These are phyloP conservation scores for Zygosaccharomyces sapae DNA, from an alignment of 1,139 yeast species.

Conservation along the genomic window DNA sequence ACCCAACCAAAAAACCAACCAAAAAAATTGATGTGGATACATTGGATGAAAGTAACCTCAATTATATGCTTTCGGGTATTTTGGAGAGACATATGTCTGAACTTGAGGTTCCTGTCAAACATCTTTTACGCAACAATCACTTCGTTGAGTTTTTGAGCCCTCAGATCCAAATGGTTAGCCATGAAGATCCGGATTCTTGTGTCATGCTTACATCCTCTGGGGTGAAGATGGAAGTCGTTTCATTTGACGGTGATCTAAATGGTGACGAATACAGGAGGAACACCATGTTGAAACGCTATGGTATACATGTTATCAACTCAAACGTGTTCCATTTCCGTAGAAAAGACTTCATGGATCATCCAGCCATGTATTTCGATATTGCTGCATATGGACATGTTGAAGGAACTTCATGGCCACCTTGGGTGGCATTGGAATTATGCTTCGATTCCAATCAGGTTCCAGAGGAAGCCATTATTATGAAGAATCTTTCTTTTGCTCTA, in stretches of 20 bases:
- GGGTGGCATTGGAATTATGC: slow-evolving; percentile 73
- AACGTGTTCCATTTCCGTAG: slow-evolving; percentile 64
- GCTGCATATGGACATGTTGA: slow-evolving; percentile 41
- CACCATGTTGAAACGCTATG: slow-evolving; percentile 66
- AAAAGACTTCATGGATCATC: slow-evolving; percentile 43
- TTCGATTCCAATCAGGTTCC: slow-evolving; percentile 62
- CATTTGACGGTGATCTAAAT: slow-evolving; percentile 45
- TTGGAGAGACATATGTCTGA: slow-evolving; percentile 53
- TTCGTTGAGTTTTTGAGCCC: slow-evolving; percentile 74
- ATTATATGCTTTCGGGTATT: slow-evolving; percentile 36
- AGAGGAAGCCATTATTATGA: slow-evolving; percentile 52
- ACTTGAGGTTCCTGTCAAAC: slow-evolving; percentile 38
- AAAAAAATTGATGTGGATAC: slow-evolving; percentile 20
- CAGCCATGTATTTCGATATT: slow-evolving; percentile 43
- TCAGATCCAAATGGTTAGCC: slow-evolving; percentile 75
- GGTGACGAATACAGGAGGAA: slow-evolving; percentile 48
- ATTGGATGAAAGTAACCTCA: slow-evolving; percentile 11
- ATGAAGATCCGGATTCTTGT: slow-evolving; percentile 58
- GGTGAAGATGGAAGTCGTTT: slow-evolving; percentile 62
- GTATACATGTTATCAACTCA: slow-evolving; percentile 63
- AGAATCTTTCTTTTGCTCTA: slow-evolving; percentile 58
- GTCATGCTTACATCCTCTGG: slow-evolving; percentile 69
- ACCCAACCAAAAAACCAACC: slow-evolving; percentile 9
- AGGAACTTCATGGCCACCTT: slow-evolving; percentile 68
- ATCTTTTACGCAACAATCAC: slow-evolving; percentile 57